phyloP scores from a whole-genome alignment of 73 alveolate species.

The Paramecium sexaurelia region DNA sequence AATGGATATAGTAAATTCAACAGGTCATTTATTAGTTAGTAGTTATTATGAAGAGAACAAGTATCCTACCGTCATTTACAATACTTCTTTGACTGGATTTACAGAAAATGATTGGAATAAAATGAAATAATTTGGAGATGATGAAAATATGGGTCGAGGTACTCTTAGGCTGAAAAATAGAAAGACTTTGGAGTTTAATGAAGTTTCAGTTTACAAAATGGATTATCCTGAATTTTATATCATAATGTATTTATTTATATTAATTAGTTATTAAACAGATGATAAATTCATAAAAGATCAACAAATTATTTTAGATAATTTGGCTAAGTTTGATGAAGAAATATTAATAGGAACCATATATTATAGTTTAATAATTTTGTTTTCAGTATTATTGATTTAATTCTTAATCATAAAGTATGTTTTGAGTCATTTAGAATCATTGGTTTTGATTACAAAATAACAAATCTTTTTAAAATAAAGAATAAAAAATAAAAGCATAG shows the following conservation, averaged over 20 bases:
- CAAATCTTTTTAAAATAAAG: not conserved
- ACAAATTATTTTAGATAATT: not conserved
- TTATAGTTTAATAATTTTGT: not conserved
- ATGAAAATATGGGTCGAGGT: not conserved
- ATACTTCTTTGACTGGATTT: not conserved
- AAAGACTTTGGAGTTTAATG: not conserved
- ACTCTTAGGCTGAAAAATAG: not conserved
- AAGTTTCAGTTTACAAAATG: not conserved
- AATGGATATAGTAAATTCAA: slow-evolving; percentile 21
- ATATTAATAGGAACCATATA: not conserved
- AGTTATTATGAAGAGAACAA: not conserved
- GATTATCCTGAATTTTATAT: not conserved
- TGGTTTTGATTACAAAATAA: not conserved
- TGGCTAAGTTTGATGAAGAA: not conserved
- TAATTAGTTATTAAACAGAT: slow-evolving; percentile 7
- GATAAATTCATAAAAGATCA: not conserved
- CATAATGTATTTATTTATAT: not conserved
- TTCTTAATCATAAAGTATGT: not conserved
- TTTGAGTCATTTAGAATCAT: not conserved
- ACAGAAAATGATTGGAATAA: not conserved
- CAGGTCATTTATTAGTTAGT: slow-evolving; percentile 15
- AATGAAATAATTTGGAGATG: not conserved
- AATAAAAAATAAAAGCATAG: not conserved
- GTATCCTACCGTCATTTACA: not conserved
- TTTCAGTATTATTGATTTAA: not conserved